Evolutionary conservation across 768 basidiomycete species (phyloP).

Genomic region (Hygrocybe punicea): DNA sequence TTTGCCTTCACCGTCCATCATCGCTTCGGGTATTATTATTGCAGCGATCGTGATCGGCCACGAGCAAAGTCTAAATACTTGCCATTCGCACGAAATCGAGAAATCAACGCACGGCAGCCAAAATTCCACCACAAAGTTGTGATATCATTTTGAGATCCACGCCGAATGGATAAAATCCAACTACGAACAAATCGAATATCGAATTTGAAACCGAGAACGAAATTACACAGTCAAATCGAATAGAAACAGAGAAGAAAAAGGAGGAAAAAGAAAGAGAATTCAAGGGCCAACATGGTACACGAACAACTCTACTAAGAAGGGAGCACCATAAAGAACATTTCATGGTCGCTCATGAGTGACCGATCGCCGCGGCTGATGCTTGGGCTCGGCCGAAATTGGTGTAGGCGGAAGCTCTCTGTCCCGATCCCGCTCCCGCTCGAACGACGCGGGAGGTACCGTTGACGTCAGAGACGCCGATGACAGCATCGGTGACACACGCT

Average conservation of each 20-base stretch:
- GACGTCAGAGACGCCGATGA: conserved; percentile 38
- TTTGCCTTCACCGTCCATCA: no score
- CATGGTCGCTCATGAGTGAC: conserved; percentile 34
- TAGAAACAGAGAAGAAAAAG: neutral
- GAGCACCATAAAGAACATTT: neutral
- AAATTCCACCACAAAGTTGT: no score
- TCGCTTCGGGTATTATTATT: no score
- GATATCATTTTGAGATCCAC: no score
- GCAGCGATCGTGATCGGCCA: no score
- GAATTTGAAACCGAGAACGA: neutral
- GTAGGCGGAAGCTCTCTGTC: conserved; percentile 48
- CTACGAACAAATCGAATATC: neutral
- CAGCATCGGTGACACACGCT: conserved; percentile 41
- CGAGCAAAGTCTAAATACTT: no score
- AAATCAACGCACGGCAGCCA: no score
- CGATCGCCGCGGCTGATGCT: conserved; percentile 32
- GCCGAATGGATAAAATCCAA: no score
- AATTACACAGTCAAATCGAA: neutral
- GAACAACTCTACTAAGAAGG: neutral
- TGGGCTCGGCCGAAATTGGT: conserved; percentile 43
- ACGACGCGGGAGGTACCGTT: conserved; percentile 43
- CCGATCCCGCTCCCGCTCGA: conserved; percentile 55
- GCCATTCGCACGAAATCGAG: no score
- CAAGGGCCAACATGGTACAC: neutral
- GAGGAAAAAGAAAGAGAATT: conserved; percentile 3